Percentiles rank a stretch among this genome's conserved stretches.
phyloP scores from a whole-genome alignment of 306 rosid genomes.

The Pterocarpus santalinus region DNA sequence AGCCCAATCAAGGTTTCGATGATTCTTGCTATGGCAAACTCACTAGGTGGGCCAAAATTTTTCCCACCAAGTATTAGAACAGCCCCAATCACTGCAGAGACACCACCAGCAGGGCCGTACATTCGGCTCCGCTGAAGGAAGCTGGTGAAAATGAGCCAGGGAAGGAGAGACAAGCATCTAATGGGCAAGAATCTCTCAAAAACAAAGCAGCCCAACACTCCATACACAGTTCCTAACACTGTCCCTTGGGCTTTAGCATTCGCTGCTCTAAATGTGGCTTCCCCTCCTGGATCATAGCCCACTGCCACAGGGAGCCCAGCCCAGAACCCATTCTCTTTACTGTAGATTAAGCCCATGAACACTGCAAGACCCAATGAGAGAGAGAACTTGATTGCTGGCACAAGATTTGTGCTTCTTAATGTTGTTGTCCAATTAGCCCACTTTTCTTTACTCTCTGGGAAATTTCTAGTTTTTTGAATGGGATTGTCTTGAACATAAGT shows the following conservation, averaged over 20 bases:
- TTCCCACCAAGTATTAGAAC: conserved; percentile 64
- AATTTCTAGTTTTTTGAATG: background rate
- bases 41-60: conserved; percentile 68
- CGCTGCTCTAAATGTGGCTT: conserved; percentile 67
- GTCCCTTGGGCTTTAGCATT: conserved; percentile 79
- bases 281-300: conserved; percentile 61
- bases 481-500: background rate
- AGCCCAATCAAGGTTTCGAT: conserved; percentile 75
- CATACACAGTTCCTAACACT: conserved; percentile 70
- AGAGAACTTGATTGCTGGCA: conserved; percentile 59
- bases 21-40: conserved; percentile 70
- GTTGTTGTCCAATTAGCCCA: conserved; percentile 37
- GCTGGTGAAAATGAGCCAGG: conserved; percentile 76
- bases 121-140: conserved; percentile 68
- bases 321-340: conserved; percentile 69
- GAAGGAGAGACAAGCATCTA: conserved; percentile 69
- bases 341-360: conserved; percentile 63
- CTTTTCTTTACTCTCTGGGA: background rate
- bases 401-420: conserved; percentile 42
- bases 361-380: conserved; percentile 71
- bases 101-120: conserved; percentile 79
- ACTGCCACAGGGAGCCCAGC: conserved; percentile 76
- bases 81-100: conserved; percentile 77
- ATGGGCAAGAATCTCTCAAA: conserved; percentile 50
- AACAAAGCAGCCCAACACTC: conserved; percentile 68